Evolutionary conservation across 2,329 filamentous ascomycete genomes (phyloP).

Genomic region (Hortaea werneckii): DNA sequence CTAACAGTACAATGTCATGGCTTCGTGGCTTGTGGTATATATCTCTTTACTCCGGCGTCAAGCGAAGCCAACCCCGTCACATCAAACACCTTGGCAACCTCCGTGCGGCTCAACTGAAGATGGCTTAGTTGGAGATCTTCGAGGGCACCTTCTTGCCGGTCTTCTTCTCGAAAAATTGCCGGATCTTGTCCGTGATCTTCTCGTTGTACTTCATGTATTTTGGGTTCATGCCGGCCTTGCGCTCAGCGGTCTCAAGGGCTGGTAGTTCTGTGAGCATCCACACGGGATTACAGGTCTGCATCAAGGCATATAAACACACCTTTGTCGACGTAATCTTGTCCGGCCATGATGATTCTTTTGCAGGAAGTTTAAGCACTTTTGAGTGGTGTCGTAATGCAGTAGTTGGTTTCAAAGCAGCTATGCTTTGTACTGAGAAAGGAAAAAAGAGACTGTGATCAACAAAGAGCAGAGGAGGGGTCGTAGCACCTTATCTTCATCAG

Average conservation of each 20-base stretch:
- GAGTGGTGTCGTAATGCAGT: neutral
- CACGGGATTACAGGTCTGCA: too few relatives aligned
- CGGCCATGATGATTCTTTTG: neutral
- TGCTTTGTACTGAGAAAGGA: neutral
- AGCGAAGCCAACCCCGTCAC: too few relatives aligned
- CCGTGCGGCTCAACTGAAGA: too few relatives aligned
- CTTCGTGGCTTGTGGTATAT: too few relatives aligned
- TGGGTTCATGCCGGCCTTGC: neutral
- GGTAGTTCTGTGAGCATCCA: neutral
- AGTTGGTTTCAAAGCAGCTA: neutral
- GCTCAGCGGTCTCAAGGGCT: neutral
- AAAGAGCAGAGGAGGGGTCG: neutral
- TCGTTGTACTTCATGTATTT: constrained; percentile 6
- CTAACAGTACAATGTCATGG: too few relatives aligned
- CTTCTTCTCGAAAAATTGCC: constrained; percentile 9
- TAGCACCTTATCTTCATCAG: neutral
- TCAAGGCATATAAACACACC: neutral
- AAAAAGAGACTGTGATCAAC: neutral
- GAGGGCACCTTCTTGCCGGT: constrained; percentile 12
- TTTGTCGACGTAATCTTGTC: constrained; percentile 3
- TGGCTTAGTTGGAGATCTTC: constrained; percentile 10
- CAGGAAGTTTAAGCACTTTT: too few relatives aligned
- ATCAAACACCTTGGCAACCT: too few relatives aligned
- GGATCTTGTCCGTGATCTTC: constrained; percentile 8
- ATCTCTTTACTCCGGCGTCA: too few relatives aligned